Conservation (phyloP, 306 rosid species). For the Gillenia trifoliata region DNA sequence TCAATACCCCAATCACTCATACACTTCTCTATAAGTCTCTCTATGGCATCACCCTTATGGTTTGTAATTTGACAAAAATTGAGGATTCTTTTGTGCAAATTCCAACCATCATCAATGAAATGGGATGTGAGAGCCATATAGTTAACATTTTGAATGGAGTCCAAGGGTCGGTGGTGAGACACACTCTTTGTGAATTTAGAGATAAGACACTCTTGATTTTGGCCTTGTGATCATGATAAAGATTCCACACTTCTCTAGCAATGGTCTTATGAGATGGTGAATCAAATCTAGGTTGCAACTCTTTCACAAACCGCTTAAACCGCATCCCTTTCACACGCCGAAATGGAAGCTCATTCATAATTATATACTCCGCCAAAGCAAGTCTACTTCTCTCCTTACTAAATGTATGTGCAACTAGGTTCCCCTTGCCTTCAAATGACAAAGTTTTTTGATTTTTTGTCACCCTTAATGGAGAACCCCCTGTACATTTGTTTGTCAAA, state of each 20-base stretch:
- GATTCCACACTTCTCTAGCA: not conserved
- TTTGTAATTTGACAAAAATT: not conserved
- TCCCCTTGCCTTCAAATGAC: too few relatives aligned
- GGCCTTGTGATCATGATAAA: not conserved
- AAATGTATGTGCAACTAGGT: not conserved
- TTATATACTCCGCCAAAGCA: not conserved
- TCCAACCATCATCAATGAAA: not conserved
- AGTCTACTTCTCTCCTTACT: not conserved
- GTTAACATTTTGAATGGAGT: not conserved
- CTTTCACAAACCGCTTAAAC: not conserved
- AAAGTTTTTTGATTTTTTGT: too few relatives aligned
- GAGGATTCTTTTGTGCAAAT: not conserved
- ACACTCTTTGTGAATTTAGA: not conserved
- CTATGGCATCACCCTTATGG: not conserved
- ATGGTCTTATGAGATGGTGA: not conserved
- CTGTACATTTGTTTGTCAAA: too few relatives aligned
- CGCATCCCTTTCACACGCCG: not conserved
- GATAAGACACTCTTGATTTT: not conserved
- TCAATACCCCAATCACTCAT: not conserved
- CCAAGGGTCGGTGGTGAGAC: not conserved
- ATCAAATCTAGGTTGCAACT: not conserved
- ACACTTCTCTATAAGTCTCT: not conserved
- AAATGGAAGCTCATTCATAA: not conserved
- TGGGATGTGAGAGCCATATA: not conserved
- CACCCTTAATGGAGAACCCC: too few relatives aligned